Percentiles rank a stretch among this genome's conserved stretches.
These are phyloP conservation scores for Leccinum truebloodii DNA, from an alignment of 768 basidiomycete species.

Conservation along the genomic window DNA sequence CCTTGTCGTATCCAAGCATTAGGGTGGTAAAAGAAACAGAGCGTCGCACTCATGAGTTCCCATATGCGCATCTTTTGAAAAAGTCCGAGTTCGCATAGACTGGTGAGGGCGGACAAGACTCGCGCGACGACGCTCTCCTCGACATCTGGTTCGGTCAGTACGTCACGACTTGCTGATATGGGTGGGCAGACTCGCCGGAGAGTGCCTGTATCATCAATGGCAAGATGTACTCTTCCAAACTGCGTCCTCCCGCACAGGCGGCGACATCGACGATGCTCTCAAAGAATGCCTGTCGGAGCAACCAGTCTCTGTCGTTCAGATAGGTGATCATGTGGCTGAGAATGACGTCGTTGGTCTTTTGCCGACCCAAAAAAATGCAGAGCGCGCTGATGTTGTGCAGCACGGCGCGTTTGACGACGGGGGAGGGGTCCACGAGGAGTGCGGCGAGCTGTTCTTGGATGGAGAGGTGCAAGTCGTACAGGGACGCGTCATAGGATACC, in stretches of 20 bases:
- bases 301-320: slow-evolving; percentile 91
- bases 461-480: slow-evolving; percentile 81
- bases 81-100: slow-evolving; percentile 84
- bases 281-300: slow-evolving; percentile 88
- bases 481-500: slow-evolving; percentile 88
- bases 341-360: slow-evolving; percentile 92
- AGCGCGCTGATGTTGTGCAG: slow-evolving; percentile 84
- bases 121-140: slow-evolving; percentile 94
- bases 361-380: slow-evolving; percentile 91
- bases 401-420: slow-evolving; percentile 89
- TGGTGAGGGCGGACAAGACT: slow-evolving; percentile 85
- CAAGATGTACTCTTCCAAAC: slow-evolving; percentile 95
- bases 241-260: slow-evolving; percentile 87
- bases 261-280: slow-evolving; percentile 96
- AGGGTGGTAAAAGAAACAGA: slow-evolving; percentile 93
- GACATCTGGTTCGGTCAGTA: slow-evolving; percentile 60
- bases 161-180: neutral
- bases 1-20: slow-evolving; percentile 96
- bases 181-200: slow-evolving; percentile 58
- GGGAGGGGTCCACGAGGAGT: slow-evolving; percentile 85
- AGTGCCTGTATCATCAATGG: slow-evolving; percentile 95
- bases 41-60: slow-evolving; percentile 88
- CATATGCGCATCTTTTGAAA: slow-evolving; percentile 96
- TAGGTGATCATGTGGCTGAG: slow-evolving; percentile 87
- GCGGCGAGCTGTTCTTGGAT: slow-evolving; percentile 87